These are phyloP conservation scores for Colletotrichum lupini DNA, from an alignment of 2,329 filamentous ascomycete genomes.

Conservation along the genomic window DNA sequence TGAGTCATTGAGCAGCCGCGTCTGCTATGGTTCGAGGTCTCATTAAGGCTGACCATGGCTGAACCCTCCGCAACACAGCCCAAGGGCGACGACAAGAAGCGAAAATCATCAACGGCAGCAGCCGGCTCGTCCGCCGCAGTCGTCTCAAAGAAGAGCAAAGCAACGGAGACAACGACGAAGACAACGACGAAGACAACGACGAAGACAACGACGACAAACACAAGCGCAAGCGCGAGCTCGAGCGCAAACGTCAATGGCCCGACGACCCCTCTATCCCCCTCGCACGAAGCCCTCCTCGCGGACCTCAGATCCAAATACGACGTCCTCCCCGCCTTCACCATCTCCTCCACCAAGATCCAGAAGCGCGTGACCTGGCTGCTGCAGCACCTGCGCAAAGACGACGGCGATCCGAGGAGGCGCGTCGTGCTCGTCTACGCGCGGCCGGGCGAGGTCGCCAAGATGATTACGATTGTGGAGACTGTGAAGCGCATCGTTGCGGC, in stretches of 20 bases:
- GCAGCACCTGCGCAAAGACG: constrained; percentile 52
- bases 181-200: background rate
- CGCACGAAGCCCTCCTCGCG: constrained; percentile 55
- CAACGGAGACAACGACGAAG: background rate
- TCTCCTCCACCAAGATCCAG: constrained; percentile 70
- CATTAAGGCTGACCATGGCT: constrained; percentile 8
- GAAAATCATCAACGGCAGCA: constrained; percentile 16
- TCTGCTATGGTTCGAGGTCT: constrained; percentile 6
- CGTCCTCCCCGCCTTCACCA: constrained; percentile 63
- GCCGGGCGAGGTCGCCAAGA: constrained; percentile 67
- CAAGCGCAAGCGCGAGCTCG: background rate
- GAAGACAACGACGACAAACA: background rate
- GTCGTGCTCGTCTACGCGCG: constrained; percentile 63
- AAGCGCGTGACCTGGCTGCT: constrained; percentile 61
- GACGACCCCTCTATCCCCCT: constrained; percentile 45
- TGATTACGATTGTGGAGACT: constrained; percentile 76
- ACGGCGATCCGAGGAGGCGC: constrained; percentile 40
- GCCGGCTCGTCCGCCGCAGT: background rate
- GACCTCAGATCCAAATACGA: constrained; percentile 60
- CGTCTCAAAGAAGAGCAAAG: constrained; percentile 29
- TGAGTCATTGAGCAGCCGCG: constrained; percentile 1
- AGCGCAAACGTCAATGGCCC: constrained; percentile 12
- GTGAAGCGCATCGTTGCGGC: constrained; percentile 64
- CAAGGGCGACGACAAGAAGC: constrained; percentile 21
- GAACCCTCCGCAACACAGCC: background rate